Percentiles rank a stretch among this genome's conserved stretches.
Evolutionary conservation across 1,284 basidiomycete species (phyloP).

Genomic region (Trichosporon coremiiforme): DNA sequence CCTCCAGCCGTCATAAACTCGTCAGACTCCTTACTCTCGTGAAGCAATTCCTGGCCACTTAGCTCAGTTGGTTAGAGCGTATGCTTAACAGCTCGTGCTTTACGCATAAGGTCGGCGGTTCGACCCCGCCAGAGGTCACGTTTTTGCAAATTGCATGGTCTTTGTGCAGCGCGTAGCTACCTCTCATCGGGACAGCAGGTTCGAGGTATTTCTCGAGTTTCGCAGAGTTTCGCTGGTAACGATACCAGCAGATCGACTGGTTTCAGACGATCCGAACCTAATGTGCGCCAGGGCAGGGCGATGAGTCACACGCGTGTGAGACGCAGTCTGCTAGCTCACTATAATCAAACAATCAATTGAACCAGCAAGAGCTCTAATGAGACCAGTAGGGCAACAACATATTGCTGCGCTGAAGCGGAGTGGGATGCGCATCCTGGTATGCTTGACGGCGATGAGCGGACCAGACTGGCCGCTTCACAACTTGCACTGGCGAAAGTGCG

Average conservation of each 20-base stretch:
- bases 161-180: too few species aligned
- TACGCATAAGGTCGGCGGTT: conserved; percentile 13
- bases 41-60: not conserved
- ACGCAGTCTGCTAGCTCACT: too few species aligned
- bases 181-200: not conserved
- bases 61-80: conserved; percentile 13
- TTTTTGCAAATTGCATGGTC: not conserved
- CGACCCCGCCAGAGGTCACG: conserved; percentile 9
- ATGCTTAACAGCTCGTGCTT: conserved; percentile 11
- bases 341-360: too few species aligned
- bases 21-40: not conserved
- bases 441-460: not conserved
- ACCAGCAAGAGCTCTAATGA: too few species aligned
- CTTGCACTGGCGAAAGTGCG: not conserved
- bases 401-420: not conserved
- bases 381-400: too few species aligned
- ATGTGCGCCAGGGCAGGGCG: not conserved
- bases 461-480: not conserved
- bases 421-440: not conserved
- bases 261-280: not conserved
- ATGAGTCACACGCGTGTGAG: not conserved
- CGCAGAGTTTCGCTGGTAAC: too few species aligned
- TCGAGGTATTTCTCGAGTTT: not conserved
- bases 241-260: too few species aligned
- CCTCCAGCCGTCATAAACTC: not conserved